Base-by-base conservation (phyloP, 2,329 filamentous ascomycete species). In the Ophiostoma himal-ulmi region DNA sequence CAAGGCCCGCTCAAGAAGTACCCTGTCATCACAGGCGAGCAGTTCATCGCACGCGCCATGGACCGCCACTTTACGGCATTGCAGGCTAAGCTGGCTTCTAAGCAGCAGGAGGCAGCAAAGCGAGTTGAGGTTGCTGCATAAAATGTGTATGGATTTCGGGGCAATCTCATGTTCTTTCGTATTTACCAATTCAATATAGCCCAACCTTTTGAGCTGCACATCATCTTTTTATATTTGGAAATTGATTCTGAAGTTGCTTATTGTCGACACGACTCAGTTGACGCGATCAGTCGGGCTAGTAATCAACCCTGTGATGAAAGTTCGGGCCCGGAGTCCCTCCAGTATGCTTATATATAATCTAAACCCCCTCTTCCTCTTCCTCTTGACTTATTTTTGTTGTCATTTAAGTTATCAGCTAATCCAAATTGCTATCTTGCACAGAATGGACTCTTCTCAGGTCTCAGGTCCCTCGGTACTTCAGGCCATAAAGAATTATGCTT, bases 1-100 rank as follows among this genome's bases (percentile, higher is more conserved):
- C 86, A 89, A 75, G 88, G 87, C 0, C 87, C 86, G 1, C 67
- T 78, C 76, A 86, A 86, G 78, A 90, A 89, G 78, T 90, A 89
- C 77, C 83, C 85, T 1, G 76, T 82, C 70, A 82, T 89, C 17
- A 89, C 86, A 0, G 87, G 87, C 1, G 83, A 82, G 69, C 81
- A 89, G 76, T 89, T 90, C 74, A 89, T 84, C 17, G 65, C 72
- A 44, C 41, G 39, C 52, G 75, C 75, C 71, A 75, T 75, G 75
- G 65, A 71, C 30, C 69, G 71, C n/a, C 73, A 76, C 73, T 76
- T 75, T 73, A 70, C 73, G 14, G 74, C 75, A 5, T 72, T 75
- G 13, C 69, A 74, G 71, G 72, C 71, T 30, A 74, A 71, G 67
- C 72, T 68, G 37, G 57, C 70, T 13, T 54, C 69, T 14, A 68